Base-by-base conservation (phyloP, 768 basidiomycete genomes). In the Boletellus ananiceps region DNA sequence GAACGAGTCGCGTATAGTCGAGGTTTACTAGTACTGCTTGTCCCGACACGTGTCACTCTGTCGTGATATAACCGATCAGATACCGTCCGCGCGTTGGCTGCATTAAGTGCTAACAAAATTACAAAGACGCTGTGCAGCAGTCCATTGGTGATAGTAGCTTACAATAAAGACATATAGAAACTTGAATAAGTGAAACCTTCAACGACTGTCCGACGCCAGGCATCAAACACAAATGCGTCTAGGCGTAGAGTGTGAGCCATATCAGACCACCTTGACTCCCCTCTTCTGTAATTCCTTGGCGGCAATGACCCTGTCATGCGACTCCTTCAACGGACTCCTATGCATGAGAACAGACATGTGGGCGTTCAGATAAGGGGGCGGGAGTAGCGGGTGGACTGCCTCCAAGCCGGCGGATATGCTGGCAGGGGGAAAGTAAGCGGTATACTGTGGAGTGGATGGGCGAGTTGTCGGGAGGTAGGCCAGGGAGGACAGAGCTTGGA, bases 311-410 rank as follows among this genome's bases (percentile, higher is more conserved):
- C 84, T 75, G 50, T 88, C 86, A 57, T 80, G 82, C 19, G 83
- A 80, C 63, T 87, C 87, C 57, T 78, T 74, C 49, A 89, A 69
- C 19, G 88, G 86, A 44, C 76, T 80, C 43, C 83, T 75, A 64
- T 82, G 75, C 15, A 77, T 71, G 29, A 88, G 70, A 40, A 86
- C 77, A 16, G 84, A 84, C 64, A 88, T 71, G 50, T 90, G 88
- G 49, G 83, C 79, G 56, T 72, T 78, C 52, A 86, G 64, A 60
- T 88, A 88, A 36, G 86, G 86, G 3, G 79, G 77, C 0, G 88
- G 88, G 19, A 89, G 73, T 15, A 88, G 72, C 0, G 85, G 78
- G 61, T 90, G 88, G 8, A 84, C 78, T 21, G 68, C 71, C 60
- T 87, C 84, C 16, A 80, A 67, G 47, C 80, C 73, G 19, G 70